Conservation (phyloP, 1,284 basidiomycete species). For the Ganoderma boninense region DNA sequence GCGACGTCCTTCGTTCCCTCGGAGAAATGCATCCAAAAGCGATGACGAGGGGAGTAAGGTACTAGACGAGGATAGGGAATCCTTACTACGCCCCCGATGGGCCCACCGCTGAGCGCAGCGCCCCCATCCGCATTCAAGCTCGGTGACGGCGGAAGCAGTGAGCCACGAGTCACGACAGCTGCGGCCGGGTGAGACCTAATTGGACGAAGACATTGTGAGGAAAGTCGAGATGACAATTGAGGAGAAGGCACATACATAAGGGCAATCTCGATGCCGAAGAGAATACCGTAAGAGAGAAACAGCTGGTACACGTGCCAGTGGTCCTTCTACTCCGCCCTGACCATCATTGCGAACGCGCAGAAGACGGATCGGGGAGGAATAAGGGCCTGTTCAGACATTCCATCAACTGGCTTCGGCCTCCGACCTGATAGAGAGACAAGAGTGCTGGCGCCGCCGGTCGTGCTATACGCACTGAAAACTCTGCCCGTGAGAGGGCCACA, state of each 20-base stretch:
- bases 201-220: neutral
- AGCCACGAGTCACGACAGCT: constrained; percentile 26
- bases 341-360: constrained; percentile 45
- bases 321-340: constrained; percentile 42
- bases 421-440: neutral
- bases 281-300: constrained; percentile 46
- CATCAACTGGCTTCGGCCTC: too few relatives aligned
- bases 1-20: too few relatives aligned
- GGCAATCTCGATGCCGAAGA: constrained; percentile 45
- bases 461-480: constrained; percentile 48
- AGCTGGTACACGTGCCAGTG: constrained; percentile 47
- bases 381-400: constrained; percentile 34
- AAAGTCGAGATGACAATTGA: neutral
- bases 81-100: constrained; percentile 68
- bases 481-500: constrained; percentile 42
- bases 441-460: constrained; percentile 18
- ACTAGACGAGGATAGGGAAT: constrained; percentile 69
- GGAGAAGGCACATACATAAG: constrained; percentile 39
- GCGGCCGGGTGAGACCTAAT: constrained; percentile 28
- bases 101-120: constrained; percentile 33
- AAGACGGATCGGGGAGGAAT: constrained; percentile 43
- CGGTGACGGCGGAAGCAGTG: constrained; percentile 51
- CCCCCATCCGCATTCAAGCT: constrained; percentile 30
- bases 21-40: constrained; percentile 41
- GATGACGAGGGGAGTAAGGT: constrained; percentile 53